Conservation (phyloP, 2,329 filamentous ascomycete species). For the Zymoseptoria crescenta region DNA sequence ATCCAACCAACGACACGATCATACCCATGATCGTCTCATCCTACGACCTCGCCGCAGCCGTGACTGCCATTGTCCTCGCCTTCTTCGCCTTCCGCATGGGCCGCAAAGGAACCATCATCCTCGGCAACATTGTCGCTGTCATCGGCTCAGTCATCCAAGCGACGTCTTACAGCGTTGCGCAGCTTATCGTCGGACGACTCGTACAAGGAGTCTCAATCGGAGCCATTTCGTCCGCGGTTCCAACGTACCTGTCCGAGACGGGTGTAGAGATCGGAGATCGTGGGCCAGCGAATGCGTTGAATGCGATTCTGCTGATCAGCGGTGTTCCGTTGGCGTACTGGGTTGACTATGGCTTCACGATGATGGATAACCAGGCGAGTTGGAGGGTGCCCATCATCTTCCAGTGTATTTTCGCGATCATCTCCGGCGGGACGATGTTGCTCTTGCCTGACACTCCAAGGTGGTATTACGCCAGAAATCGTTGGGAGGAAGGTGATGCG, state of each 20-base stretch:
- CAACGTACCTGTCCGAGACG: conserved; percentile 38
- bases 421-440: conserved; percentile 17
- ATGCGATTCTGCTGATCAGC: conserved; percentile 7
- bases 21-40: conserved; percentile 22
- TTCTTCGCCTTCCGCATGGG: conserved; percentile 41
- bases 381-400: conserved; percentile 12
- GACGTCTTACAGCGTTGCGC: conserved; percentile 28
- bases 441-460: conserved; percentile 11
- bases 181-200: conserved; percentile 43
- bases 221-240: conserved; percentile 22
- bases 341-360: conserved; percentile 12
- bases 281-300: conserved; percentile 9
- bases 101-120: conserved; percentile 38
- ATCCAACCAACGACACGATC: conserved; percentile 15
- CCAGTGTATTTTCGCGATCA: conserved; percentile 13
- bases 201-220: conserved; percentile 41
- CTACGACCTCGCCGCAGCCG: conserved; percentile 37
- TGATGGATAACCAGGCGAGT: conserved; percentile 1
- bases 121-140: conserved; percentile 42
- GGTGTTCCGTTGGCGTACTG: conserved; percentile 13
- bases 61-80: conserved; percentile 34
- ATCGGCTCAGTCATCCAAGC: conserved; percentile 36
- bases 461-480: conserved; percentile 11
- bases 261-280: conserved; percentile 10
- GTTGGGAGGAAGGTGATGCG: conserved; percentile 8